Conservation (phyloP, 148 eudicot genomes). For the Chenopodium suecicum region DNA sequence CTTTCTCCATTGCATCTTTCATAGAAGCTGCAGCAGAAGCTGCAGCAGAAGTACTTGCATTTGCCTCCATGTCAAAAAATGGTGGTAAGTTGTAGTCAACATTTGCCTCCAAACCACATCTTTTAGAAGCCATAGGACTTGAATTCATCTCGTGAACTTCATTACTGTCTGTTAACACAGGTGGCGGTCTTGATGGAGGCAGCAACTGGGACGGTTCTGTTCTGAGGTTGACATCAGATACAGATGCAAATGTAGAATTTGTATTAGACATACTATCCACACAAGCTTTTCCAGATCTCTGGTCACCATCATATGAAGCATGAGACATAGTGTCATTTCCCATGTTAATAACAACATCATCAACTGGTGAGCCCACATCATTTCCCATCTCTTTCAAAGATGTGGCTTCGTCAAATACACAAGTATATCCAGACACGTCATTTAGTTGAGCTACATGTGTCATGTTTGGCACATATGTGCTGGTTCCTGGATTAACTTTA, state of each 20-base stretch:
- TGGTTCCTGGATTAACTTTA: conserved; percentile 47
- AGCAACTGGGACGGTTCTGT: conserved; percentile 65
- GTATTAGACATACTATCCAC: conserved; percentile 23
- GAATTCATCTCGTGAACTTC: conserved; percentile 28
- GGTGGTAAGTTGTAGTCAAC: conserved; percentile 42
- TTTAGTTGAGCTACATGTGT: conserved; percentile 44
- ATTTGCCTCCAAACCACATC: conserved; percentile 41
- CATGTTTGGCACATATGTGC: conserved; percentile 36
- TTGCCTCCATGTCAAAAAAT: conserved; percentile 73
- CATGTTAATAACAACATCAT: conserved; percentile 35
- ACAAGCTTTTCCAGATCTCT: conserved; percentile 26
- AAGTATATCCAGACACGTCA: conserved; percentile 62
- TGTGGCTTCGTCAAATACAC: conserved; percentile 37
- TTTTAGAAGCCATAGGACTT: conserved; percentile 42
- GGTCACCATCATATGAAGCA: conserved; percentile 27
- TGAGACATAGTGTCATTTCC: conserved; percentile 31
- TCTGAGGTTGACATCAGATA: conserved; percentile 53
- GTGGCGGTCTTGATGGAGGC: conserved; percentile 60
- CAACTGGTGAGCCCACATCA: conserved; percentile 29
- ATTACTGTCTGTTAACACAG: conserved; percentile 37
- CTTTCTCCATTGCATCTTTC: conserved; percentile 67
- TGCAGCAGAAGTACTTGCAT: conserved; percentile 43
- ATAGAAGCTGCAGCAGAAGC: conserved; percentile 49
- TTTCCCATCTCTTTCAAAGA: conserved; percentile 33
- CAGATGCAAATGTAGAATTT: conserved; percentile 40